These are phyloP conservation scores for Plenodomus tracheiphilus DNA, from an alignment of 2,329 filamentous ascomycete genomes.

Conservation along the genomic window DNA sequence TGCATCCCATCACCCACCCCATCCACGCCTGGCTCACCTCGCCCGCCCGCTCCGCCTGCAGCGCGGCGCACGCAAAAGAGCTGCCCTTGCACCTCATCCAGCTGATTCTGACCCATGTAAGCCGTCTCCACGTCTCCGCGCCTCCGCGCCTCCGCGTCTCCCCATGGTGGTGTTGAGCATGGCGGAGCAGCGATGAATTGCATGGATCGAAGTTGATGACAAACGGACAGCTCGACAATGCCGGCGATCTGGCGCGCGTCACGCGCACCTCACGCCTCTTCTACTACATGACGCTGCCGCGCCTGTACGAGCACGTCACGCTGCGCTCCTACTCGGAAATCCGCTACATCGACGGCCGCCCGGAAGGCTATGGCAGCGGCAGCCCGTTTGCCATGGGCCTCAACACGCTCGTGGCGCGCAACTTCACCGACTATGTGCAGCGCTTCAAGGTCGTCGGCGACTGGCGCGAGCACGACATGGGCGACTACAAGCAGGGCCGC, in stretches of 20 bases:
- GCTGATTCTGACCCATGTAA: constrained; percentile 59
- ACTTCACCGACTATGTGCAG: constrained; percentile 56
- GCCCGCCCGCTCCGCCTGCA: constrained; percentile 36
- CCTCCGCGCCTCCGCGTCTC: too few species aligned
- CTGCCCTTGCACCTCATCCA: constrained; percentile 63
- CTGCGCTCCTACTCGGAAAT: constrained; percentile 63
- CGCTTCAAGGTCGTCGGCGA: constrained; percentile 58
- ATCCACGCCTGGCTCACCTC: constrained; percentile 38
- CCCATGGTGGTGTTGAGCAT: too few species aligned
- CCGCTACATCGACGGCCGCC: constrained; percentile 60
- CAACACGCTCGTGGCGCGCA: constrained; percentile 63
- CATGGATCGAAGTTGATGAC: too few species aligned
- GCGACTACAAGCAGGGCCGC: constrained; percentile 62
- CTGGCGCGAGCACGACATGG: constrained; percentile 60
- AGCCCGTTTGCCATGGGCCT: constrained; percentile 67
- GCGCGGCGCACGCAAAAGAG: constrained; percentile 36
- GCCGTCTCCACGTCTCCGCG: too few species aligned
- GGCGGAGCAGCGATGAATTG: too few species aligned
- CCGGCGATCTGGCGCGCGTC: constrained; percentile 61
- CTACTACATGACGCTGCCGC: constrained; percentile 67
- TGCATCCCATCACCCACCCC: constrained; percentile 33
- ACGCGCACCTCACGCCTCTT: constrained; percentile 64
- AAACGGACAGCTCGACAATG: constrained; percentile 64
- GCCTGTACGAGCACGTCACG: constrained; percentile 60
- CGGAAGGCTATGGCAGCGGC: constrained; percentile 64